A percentile compares a stretch with the other conserved stretches of the same genome.
These are phyloP conservation scores for Apocynum venetum DNA, from an alignment of 257 asterid genomes.

Conservation along the genomic window DNA sequence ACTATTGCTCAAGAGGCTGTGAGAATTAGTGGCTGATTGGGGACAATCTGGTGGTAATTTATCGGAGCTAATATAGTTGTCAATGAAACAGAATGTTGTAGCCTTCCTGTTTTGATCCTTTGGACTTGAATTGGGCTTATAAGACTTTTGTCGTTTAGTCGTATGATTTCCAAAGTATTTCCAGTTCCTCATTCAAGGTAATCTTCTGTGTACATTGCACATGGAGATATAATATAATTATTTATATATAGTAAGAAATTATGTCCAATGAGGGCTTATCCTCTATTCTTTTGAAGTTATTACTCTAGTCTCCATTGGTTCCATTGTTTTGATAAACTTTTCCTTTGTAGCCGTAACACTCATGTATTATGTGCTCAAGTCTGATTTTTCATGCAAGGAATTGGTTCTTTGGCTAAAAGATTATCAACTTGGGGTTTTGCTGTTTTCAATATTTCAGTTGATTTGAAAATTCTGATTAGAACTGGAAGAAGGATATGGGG, in stretches of 20 bases:
- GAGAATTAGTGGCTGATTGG: background rate
- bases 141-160: no score
- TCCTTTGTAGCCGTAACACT: background rate
- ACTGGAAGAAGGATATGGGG: background rate
- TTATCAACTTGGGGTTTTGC: background rate
- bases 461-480: no score
- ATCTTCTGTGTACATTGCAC: background rate
- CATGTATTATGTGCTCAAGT: background rate
- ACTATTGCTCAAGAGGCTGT: background rate
- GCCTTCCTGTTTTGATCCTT: background rate
- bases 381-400: background rate
- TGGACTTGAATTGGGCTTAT: background rate
- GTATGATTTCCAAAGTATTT: background rate
- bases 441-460: background rate
- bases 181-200: background rate
- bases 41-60: background rate
- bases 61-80: background rate
- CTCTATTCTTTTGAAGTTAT: no score
- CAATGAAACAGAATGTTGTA: background rate
- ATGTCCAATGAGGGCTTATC: background rate
- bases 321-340: background rate
- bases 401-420: no score
- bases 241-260: no score
- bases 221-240: no score
- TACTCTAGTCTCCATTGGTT: background rate